Percentiles rank a stretch among this genome's conserved stretches.
These are phyloP conservation scores for Cyamopsis tetragonoloba DNA, from an alignment of 306 rosid species.

Conservation along the genomic window DNA sequence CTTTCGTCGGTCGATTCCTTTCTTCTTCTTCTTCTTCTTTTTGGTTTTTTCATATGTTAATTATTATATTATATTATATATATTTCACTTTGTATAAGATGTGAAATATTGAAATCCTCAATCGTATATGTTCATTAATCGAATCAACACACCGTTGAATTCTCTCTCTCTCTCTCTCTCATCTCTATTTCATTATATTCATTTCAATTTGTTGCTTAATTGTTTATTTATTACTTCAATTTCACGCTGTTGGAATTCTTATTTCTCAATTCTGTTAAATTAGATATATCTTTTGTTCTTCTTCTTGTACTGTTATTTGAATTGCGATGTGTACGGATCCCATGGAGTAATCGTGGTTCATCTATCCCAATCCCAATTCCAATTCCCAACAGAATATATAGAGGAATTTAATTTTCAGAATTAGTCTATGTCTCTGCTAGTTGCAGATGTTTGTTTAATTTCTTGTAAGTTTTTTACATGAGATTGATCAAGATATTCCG, in stretches of 20 bases:
- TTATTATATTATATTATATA: not conserved
- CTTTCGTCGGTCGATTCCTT: not conserved
- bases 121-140: conserved; percentile 30
- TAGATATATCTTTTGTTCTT: too few species aligned
- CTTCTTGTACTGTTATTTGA: too few species aligned
- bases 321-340: not conserved
- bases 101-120: conserved; percentile 40
- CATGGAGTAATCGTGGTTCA: not conserved
- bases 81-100: conserved; percentile 36
- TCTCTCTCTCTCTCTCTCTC: not conserved
- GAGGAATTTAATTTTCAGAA: not conserved
- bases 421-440: too few species aligned
- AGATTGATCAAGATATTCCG: too few species aligned
- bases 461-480: too few species aligned
- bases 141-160: conserved; percentile 31
- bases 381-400: too few species aligned
- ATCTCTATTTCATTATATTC: not conserved
- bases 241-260: too few species aligned
- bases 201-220: not conserved
- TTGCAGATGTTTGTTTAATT: too few species aligned
- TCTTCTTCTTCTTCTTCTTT: not conserved
- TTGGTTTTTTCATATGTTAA: conserved; percentile 19
- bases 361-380: too few species aligned
- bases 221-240: too few species aligned
- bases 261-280: too few species aligned